Evolutionary conservation across 768 basidiomycete species (phyloP), one percentile per base, ranked within the genome.

Genomic region (Suillus ampliporus): DNA sequence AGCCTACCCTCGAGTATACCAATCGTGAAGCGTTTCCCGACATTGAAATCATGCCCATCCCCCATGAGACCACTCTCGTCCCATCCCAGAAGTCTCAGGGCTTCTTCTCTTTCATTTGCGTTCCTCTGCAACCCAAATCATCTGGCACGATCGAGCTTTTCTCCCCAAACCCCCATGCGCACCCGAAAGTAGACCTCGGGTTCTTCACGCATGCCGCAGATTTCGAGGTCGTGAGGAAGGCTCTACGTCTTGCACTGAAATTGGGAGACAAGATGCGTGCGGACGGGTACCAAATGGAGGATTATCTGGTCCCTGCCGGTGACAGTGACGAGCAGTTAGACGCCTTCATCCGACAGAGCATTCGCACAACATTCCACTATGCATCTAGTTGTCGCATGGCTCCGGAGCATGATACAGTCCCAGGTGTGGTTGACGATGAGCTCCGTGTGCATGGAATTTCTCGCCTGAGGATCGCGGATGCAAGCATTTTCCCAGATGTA

Each of bases 371-470:
- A 51, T 78, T 71, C 63, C 78, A 80, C 60, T 80, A 77, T 48
- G 61, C 75, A 7, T 76, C 72, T 35, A 76, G 78, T 47, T 79
- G 79, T 69, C 63, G 78, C 9, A 80, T 81, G 77, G 79, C 58
- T 38, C 63, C 52, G n/a, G 43, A 57, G 11, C 37, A 52, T n/a
- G 57, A 59, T 65, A 50, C 56, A n/a, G 34, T 44, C 35, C 66
- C 63, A 14, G 84, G 84, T 28, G 83, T 84, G 0, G 82, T 86
- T 35, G 82, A 82, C 64, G 78, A 79, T 54, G 69, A 77, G 31
- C 67, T 83, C 17, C 66, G 73, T 15, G 84, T 86, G 1, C 79
- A 85, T 69, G 84, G 84, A 8, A 71, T 81, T 1, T 41, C 54
- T 34, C 78, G 79, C 54, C 65, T 86, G 38, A 74, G 84, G 46